Base-by-base conservation (phyloP, 2,329 filamentous ascomycete genomes). In the Madurella mycetomatis region DNA sequence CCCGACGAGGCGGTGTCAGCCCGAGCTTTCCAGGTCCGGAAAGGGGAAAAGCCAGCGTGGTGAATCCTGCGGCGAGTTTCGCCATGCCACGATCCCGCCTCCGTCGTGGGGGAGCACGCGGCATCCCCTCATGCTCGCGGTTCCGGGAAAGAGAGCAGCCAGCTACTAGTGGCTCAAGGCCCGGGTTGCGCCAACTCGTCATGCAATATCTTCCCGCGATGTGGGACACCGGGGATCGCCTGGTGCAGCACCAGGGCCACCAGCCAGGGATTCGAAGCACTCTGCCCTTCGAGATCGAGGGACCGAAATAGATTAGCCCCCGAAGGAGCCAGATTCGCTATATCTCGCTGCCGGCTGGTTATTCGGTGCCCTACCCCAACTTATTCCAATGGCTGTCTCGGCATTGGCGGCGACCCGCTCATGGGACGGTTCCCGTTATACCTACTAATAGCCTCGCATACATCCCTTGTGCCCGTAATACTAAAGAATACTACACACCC, bases 151-250 rank as follows among this genome's bases (percentile, higher is more conserved):
- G 25, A 11, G 41, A n/a, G 25, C 55, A 19, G 30, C 17, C 41
- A 54, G 42, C 40, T 47, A 17, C 17, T 39, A 37, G 17, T 40
- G 30, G 30, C 44, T 32, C 34, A 15, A 25, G 17, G 32, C 34
- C 51, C 41, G 41, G 34, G 51, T 49, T 32, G 25, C 18, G 15
- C 17, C 9, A 19, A 16, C 16, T 12, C 43, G 19, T n/a, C 30
- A 37, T 55, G 45, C 48, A 61, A 59, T 61, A 58, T 60, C 55
- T 41, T 51, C 47, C 58, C 58, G 50, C 37, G 18, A 19, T 45
- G 45, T 53, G 51, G 56, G 41, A 55, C 52, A 43, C 51, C 56
- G 52, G 56, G 54, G 50, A 57, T 53, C 51, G 47, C 48, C 48
- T 41, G 34, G 40, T 49, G 47, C 55, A 4, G 25, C 25, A 25